Conservation (phyloP, 345 rosid genomes). For the Bruguiera parviflora region DNA sequence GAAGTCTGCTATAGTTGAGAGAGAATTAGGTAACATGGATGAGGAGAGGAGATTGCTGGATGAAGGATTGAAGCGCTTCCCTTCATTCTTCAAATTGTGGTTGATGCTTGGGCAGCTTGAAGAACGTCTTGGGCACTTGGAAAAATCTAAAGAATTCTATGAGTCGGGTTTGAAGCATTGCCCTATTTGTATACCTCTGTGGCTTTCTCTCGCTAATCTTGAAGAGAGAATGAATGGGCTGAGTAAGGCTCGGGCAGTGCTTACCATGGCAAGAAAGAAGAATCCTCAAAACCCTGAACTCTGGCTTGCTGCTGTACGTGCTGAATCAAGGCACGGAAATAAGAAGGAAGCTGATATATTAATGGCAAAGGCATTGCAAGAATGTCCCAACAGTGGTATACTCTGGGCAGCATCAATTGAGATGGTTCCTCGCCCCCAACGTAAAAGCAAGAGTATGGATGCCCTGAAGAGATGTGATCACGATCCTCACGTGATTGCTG, state of each 20-base stretch:
- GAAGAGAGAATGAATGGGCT: constrained; percentile 75
- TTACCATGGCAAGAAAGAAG: constrained; percentile 73
- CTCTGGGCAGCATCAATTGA: constrained; percentile 86
- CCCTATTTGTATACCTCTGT: constrained; percentile 58
- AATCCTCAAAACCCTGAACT: constrained; percentile 74
- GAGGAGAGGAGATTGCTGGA: constrained; percentile 81
- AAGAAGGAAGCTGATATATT: constrained; percentile 74
- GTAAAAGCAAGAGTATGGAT: constrained; percentile 65
- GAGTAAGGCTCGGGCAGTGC: constrained; percentile 79
- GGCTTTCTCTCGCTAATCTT: constrained; percentile 75
- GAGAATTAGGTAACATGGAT: constrained; percentile 67
- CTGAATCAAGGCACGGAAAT: constrained; percentile 71
- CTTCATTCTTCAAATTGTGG: constrained; percentile 85
- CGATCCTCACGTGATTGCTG: constrained; percentile 80
- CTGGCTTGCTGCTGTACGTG: constrained; percentile 90
- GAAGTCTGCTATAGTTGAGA: constrained; percentile 95
- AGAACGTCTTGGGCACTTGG: constrained; percentile 58
- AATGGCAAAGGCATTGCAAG: constrained; percentile 96
- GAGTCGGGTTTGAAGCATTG: constrained; percentile 68
- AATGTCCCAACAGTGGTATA: constrained; percentile 84
- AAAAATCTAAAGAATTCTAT: constrained; percentile 64
- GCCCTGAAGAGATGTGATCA: constrained; percentile 76
- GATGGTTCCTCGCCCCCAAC: constrained; percentile 80
- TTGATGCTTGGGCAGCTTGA: constrained; percentile 95
- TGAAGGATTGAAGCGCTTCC: constrained; percentile 79